Conservation (phyloP, 2,329 filamentous ascomycete species). For the Aspergillus sp. region DNA sequence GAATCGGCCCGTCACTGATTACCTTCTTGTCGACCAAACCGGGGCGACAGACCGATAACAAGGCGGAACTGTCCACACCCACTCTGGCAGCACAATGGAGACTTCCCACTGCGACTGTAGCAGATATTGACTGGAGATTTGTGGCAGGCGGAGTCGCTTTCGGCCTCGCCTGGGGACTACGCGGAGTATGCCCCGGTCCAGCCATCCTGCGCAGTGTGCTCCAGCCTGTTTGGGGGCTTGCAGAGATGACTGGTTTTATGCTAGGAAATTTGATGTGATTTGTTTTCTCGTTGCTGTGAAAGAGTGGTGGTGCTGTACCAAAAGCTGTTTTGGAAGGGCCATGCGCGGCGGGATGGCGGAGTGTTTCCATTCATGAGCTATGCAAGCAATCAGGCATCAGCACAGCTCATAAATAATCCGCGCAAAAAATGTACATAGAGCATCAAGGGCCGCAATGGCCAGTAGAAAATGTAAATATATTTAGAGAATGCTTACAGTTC, state of each 20-base stretch:
- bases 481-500: conserved; percentile 44
- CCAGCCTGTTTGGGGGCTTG: conserved; percentile 52
- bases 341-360: too few relatives aligned
- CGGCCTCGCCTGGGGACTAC: conserved; percentile 55
- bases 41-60: conserved; percentile 26
- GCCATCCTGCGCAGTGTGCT: conserved; percentile 50
- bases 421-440: neutral
- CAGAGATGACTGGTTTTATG: conserved; percentile 52
- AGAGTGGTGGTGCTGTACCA: too few relatives aligned
- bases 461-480: conserved; percentile 9
- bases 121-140: conserved; percentile 53
- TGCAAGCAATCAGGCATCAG: conserved; percentile 18
- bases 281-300: too few relatives aligned
- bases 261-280: conserved; percentile 41
- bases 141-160: conserved; percentile 51
- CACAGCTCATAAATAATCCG: conserved; percentile 4
- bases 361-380: conserved; percentile 19
- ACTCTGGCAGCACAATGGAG: conserved; percentile 46
- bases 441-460: conserved; percentile 3
- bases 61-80: conserved; percentile 35
- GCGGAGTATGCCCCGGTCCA: conserved; percentile 56
- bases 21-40: conserved; percentile 36
- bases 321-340: too few relatives aligned
- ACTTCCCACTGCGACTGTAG: conserved; percentile 48
- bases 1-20: conserved; percentile 49